phyloP scores from a whole-genome alignment of 2,329 filamentous ascomycete genomes.

The Westerdykella ornata region DNA sequence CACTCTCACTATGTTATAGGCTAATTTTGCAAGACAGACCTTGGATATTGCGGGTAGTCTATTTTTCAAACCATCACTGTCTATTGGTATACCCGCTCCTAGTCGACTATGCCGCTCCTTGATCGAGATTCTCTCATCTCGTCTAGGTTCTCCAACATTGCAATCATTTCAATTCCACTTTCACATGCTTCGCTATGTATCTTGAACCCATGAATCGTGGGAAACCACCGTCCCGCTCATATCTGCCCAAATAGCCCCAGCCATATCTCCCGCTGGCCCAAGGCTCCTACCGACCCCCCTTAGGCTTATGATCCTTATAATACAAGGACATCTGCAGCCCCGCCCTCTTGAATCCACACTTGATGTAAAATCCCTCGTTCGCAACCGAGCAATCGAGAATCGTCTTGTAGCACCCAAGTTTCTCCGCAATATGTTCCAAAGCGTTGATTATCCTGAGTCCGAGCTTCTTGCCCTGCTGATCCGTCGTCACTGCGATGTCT shows the following conservation, averaged over 20 bases:
- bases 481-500: constrained; percentile 90
- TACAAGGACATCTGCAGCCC: constrained; percentile 97
- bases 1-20: too few species aligned
- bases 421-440: constrained; percentile 77
- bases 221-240: not conserved
- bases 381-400: constrained; percentile 94
- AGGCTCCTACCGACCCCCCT: constrained; percentile 10
- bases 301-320: constrained; percentile 45
- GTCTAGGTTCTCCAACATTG: too few species aligned
- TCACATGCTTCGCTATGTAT: too few species aligned
- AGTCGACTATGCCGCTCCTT: too few species aligned
- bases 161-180: too few species aligned
- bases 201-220: not conserved
- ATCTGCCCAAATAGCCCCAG: not conserved
- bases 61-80: too few species aligned
- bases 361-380: constrained; percentile 96
- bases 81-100: too few species aligned
- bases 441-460: constrained; percentile 90
- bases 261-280: constrained; percentile 3
- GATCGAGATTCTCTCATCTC: too few species aligned
- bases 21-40: too few species aligned
- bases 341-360: constrained; percentile 89
- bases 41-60: too few species aligned
- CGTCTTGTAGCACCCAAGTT: constrained; percentile 92
- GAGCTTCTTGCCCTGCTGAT: constrained; percentile 96